A percentile compares a stretch with the other conserved stretches of the same genome.
These are phyloP conservation scores for Macadamia tetraphylla DNA, from an alignment of 164 flowering plant species.

Conservation along the genomic window DNA sequence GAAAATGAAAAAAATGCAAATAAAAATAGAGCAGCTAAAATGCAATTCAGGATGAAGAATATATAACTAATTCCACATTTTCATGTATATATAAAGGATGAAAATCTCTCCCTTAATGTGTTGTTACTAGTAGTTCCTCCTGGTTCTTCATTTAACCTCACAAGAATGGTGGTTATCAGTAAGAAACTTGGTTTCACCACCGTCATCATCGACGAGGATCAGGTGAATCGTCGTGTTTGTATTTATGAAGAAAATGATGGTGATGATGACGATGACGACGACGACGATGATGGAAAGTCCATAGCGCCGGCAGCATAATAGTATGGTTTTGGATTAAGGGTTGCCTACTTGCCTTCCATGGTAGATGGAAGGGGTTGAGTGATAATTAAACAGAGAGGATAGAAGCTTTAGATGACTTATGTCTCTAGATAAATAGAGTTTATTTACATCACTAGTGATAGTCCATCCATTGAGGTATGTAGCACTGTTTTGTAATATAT, in stretches of 20 bases:
- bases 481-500: background rate
- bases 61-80: background rate
- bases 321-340: background rate
- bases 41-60: background rate
- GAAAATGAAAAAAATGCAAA: no score
- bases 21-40: background rate
- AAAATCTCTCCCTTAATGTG: background rate
- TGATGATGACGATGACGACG: constrained; percentile 16
- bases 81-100: no score
- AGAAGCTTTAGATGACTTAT: background rate
- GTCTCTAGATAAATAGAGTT: background rate
- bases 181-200: background rate
- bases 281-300: constrained; percentile 21
- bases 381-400: background rate
- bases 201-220: background rate
- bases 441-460: no score
- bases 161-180: constrained; percentile 6
- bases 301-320: constrained; percentile 25
- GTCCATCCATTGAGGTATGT: background rate
- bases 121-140: background rate
- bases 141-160: no score
- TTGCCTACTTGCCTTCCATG: no score
- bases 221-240: background rate
- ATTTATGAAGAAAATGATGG: constrained; percentile 7
- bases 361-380: background rate